Evolutionary conservation across 441 rosid genomes (phyloP).

Genomic region (Populus hybrid): DNA sequence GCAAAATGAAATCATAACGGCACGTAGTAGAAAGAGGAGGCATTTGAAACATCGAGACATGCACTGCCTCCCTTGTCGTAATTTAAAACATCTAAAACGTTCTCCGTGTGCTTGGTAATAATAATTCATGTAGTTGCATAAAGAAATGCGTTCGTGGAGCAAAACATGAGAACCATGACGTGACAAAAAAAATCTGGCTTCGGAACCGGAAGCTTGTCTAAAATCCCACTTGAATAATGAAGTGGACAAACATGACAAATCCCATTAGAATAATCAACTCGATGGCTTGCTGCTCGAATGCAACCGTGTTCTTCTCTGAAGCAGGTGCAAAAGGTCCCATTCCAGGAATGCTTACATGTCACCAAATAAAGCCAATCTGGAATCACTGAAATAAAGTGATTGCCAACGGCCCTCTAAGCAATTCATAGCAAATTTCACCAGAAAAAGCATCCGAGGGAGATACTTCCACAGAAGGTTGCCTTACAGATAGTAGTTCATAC

Average conservation of each 20-base stretch:
- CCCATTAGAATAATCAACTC: neutral
- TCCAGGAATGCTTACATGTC: neutral
- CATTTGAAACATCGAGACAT: neutral
- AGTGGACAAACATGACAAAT: neutral
- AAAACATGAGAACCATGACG: neutral
- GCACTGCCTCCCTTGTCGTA: no score
- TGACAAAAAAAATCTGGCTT: neutral
- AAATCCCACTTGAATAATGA: neutral
- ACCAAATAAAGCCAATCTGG: neutral
- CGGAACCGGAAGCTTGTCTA: neutral
- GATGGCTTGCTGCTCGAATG: neutral
- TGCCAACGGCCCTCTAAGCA: neutral
- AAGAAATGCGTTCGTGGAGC: neutral
- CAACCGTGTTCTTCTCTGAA: neutral
- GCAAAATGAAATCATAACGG: neutral
- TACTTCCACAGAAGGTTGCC: neutral
- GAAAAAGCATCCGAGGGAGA: neutral
- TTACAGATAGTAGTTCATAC: slow-evolving; percentile 72
- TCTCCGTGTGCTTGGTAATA: no score
- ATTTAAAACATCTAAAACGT: no score
- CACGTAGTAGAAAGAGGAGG: neutral
- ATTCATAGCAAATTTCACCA: neutral
- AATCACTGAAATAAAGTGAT: neutral
- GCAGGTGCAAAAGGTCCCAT: neutral
- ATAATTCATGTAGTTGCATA: neutral